These are phyloP conservation scores for Sphagnum magellanicum DNA, from an alignment of 228 moss, liverwort and hornwort genomes.

Conservation along the genomic window DNA sequence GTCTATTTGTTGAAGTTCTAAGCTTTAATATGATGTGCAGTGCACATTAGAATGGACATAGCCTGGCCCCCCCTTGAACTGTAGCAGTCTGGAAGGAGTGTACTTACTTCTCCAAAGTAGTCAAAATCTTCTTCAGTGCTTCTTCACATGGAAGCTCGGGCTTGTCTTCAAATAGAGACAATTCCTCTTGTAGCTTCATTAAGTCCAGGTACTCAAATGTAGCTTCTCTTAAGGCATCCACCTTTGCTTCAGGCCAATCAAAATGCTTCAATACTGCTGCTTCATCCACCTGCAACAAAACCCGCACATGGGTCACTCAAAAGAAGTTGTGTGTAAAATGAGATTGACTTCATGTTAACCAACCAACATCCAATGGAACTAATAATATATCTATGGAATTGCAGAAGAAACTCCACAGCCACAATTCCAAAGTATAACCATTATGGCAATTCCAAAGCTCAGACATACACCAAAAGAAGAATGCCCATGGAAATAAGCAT, in stretches of 20 bases:
- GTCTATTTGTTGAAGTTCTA: neutral
- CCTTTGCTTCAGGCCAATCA: constrained; percentile 96
- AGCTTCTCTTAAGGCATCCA: constrained; percentile 89
- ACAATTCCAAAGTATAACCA: neutral
- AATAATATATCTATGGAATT: too few relatives aligned
- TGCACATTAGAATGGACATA: neutral
- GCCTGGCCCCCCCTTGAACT: neutral
- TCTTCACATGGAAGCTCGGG: constrained; percentile 61
- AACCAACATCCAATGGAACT: too few relatives aligned
- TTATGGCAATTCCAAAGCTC: neutral
- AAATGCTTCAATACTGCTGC: constrained; percentile 90
- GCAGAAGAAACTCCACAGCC: too few relatives aligned
- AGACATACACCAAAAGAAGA: neutral
- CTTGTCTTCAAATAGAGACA: constrained; percentile 56
- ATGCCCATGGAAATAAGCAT: too few relatives aligned
- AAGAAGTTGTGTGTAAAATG: too few relatives aligned
- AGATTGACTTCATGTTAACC: too few relatives aligned
- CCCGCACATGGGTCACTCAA: neutral
- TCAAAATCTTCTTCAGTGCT: constrained; percentile 79
- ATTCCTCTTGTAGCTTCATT: constrained; percentile 54
- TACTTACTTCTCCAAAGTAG: constrained; percentile 73
- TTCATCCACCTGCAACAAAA: constrained; percentile 67
- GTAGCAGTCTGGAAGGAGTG: neutral
- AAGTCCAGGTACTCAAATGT: constrained; percentile 89
- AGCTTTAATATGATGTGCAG: too few relatives aligned